Evolutionary conservation across 331 rosid species (phyloP), one percentile per base, ranked within the genome.

Genomic region (Prunus yedoensis): DNA sequence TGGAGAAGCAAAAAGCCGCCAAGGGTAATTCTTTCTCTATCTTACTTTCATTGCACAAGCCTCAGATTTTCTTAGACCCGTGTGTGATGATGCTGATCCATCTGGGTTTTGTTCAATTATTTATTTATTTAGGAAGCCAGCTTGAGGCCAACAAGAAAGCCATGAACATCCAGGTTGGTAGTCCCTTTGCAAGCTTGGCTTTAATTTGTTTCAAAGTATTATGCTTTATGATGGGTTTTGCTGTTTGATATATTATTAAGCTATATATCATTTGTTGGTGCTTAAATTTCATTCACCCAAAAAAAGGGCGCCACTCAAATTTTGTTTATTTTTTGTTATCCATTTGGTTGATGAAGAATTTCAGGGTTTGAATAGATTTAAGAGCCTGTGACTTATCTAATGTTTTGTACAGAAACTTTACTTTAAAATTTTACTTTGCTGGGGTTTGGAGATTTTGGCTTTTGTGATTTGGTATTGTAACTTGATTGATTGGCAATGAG

Each of bases 121-220:
- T 30, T 65, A 16, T 74, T 20, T 80, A 7, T 60, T 75, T 78
- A 89, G 94, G 94, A 27, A 91, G 97, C 84, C 94, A 91, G 85
- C 86, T 91, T 41, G 91, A 91, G 9, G 21, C 87, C 41, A 91
- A 91, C 85, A 89, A 91, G 78, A 89, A 86, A 73, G 97, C 94
- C 23, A 87, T 86, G 97, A n/a, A 75, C 20, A 91, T 89, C 52
- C 93, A 38, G 43, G 43, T 38, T 84, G 93, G 97, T 88, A 82
- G 59, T 66, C 18, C 46, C 49, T 65, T 16, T 64, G 62, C 66
- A 18, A 32, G 21, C 52, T 14, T 35, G 50, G 65, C 25, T 49
- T 68, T 21, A 57, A 51, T 45, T 45, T 11, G 17, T 47, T 50
- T 20, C 21, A 41, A 47, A 47, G 32, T 20, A 10, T 20, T 32